Evolutionary conservation across 441 rosid species (phyloP).

Genomic region (Pelargonium myrrhifolium): DNA sequence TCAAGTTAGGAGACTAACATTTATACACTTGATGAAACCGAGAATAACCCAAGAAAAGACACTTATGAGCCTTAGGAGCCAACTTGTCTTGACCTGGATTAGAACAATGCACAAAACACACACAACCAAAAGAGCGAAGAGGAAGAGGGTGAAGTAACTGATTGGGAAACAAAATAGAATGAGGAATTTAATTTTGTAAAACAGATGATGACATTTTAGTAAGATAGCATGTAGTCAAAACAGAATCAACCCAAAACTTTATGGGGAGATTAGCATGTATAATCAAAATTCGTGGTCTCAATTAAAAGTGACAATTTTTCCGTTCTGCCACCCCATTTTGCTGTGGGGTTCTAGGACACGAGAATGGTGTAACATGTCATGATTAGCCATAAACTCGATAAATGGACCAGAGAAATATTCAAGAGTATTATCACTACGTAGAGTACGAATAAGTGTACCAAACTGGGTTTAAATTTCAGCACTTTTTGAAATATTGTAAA

Average conservation of each 20-base stretch:
- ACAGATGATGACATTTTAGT: conserved; percentile 9
- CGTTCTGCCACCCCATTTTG: neutral
- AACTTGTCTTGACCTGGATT: neutral
- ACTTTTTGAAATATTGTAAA: neutral
- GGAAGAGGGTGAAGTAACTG: neutral
- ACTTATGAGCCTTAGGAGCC: neutral
- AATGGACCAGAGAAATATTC: neutral
- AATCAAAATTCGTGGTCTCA: neutral
- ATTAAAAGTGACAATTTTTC: neutral
- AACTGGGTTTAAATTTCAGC: conserved; percentile 1
- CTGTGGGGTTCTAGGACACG: neutral
- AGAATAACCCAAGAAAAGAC: conserved; percentile 3
- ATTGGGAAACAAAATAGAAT: neutral
- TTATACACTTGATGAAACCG: neutral
- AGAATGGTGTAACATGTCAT: neutral
- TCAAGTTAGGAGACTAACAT: neutral
- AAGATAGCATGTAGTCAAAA: conserved; percentile 1
- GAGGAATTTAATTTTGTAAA: neutral
- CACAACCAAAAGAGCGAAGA: neutral
- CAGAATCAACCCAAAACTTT: neutral
- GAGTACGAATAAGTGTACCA: neutral
- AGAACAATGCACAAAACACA: neutral
- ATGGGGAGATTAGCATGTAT: neutral
- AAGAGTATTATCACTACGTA: neutral
- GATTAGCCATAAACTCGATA: too few relatives aligned